A percentile compares a stretch with the other conserved stretches of the same genome.
Conservation (phyloP, 1,139 yeast genomes). For the Sugiyamaella novakii region DNA sequence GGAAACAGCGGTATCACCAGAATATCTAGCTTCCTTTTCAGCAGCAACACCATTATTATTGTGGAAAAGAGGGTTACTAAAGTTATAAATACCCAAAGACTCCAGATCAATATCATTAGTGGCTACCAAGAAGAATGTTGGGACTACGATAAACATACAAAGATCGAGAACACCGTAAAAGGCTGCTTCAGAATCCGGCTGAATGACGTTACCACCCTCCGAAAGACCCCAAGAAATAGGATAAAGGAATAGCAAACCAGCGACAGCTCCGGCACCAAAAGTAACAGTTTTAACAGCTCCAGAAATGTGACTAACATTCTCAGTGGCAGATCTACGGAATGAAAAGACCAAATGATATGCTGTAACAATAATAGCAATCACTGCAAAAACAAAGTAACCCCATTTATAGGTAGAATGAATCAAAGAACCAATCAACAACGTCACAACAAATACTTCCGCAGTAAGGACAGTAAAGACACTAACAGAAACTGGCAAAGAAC, state of each 20-base stretch:
- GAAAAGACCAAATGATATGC: constrained; percentile 31
- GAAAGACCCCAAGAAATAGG: constrained; percentile 63
- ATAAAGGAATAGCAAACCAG: constrained; percentile 53
- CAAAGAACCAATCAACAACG: constrained; percentile 56
- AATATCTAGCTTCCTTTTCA: constrained; percentile 29
- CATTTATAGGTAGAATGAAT: constrained; percentile 63
- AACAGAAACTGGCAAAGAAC: constrained; percentile 46
- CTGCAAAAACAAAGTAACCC: constrained; percentile 58
- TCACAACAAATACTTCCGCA: constrained; percentile 55
- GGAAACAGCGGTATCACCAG: constrained; percentile 28
- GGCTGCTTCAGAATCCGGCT: constrained; percentile 66
- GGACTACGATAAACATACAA: constrained; percentile 43
- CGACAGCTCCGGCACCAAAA: constrained; percentile 35
- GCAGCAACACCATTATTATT: constrained; percentile 4
- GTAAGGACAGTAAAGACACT: constrained; percentile 48
- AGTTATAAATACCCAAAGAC: constrained; percentile 29
- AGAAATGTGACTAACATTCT: constrained; percentile 15
- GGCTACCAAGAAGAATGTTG: constrained; percentile 38
- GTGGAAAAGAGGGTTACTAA: constrained; percentile 31
- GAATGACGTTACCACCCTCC: constrained; percentile 69
- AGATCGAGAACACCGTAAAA: constrained; percentile 66
- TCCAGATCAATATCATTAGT: constrained; percentile 30
- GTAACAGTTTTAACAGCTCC: constrained; percentile 22
- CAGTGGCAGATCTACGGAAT: constrained; percentile 29
- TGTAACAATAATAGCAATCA: constrained; percentile 36